Conservation (phyloP, 2,329 filamentous ascomycete genomes). For the Ambrosiella xylebori region DNA sequence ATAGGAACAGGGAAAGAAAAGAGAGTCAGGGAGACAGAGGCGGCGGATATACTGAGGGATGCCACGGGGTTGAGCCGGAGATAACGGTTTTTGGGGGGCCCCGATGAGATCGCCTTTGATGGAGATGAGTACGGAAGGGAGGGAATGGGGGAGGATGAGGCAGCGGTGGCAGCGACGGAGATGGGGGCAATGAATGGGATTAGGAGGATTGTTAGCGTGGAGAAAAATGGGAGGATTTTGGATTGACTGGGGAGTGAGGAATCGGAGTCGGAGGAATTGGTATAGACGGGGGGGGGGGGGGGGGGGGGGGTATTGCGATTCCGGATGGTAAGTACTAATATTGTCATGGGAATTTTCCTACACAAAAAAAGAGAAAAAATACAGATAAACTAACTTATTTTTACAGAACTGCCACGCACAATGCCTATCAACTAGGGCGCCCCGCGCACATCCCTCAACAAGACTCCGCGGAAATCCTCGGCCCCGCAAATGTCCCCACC, state of each 20-base stretch:
- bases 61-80: too few species aligned
- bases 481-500: not conserved
- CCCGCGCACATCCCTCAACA: not conserved
- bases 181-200: not conserved
- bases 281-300: not conserved
- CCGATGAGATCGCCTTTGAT: not conserved
- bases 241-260: conserved; percentile 3
- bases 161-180: not conserved
- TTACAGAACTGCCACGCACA: not conserved
- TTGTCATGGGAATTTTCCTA: not conserved
- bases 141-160: not conserved
- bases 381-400: too few species aligned
- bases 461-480: not conserved
- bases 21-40: not conserved
- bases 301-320: not conserved
- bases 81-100: too few species aligned
- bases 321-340: not conserved
- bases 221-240: conserved; percentile 1
- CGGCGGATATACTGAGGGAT: too few species aligned
- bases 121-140: not conserved
- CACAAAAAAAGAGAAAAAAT: too few species aligned
- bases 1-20: not conserved
- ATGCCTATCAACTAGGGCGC: too few species aligned
- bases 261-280: not conserved
- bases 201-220: not conserved